Conservation (phyloP, 2,329 filamentous ascomycete genomes). For the Tolypocladium nubicola region DNA sequence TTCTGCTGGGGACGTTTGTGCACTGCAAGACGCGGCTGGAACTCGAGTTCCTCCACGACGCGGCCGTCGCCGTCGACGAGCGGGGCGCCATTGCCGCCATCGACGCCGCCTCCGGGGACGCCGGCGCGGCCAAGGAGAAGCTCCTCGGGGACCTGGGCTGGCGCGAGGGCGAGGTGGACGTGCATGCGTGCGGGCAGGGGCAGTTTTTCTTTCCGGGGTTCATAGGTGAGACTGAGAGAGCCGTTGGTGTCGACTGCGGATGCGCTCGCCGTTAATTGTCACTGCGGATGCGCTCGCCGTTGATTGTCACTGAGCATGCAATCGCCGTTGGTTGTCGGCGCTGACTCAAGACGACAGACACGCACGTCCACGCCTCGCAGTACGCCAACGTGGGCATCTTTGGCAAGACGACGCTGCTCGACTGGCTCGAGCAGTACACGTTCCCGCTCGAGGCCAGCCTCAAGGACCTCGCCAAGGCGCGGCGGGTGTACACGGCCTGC, state of each 20-base stretch:
- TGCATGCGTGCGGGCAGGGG: constrained; percentile 28
- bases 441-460: constrained; percentile 86
- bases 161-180: constrained; percentile 24
- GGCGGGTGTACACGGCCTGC: constrained; percentile 64
- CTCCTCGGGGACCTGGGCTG: constrained; percentile 35
- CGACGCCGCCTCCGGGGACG: constrained; percentile 22
- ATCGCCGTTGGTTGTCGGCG: neutral
- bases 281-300: neutral
- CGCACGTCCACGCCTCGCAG: constrained; percentile 89
- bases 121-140: constrained; percentile 16
- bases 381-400: constrained; percentile 93
- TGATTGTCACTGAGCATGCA: too few relatives aligned
- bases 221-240: constrained; percentile 41
- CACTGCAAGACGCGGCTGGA: constrained; percentile 37
- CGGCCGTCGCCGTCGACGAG: constrained; percentile 39
- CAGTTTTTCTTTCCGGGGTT: constrained; percentile 81
- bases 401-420: constrained; percentile 81
- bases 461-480: constrained; percentile 49
- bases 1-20: constrained; percentile 46
- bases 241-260: neutral
- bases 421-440: constrained; percentile 91
- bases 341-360: constrained; percentile 47
- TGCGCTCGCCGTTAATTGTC: neutral
- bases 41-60: constrained; percentile 40
- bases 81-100: constrained; percentile 40